Evolutionary conservation across 371 early-diverging fungal genomes (phyloP), one percentile per base, ranked within the genome.

Genomic region (Smittium mucronatum): DNA sequence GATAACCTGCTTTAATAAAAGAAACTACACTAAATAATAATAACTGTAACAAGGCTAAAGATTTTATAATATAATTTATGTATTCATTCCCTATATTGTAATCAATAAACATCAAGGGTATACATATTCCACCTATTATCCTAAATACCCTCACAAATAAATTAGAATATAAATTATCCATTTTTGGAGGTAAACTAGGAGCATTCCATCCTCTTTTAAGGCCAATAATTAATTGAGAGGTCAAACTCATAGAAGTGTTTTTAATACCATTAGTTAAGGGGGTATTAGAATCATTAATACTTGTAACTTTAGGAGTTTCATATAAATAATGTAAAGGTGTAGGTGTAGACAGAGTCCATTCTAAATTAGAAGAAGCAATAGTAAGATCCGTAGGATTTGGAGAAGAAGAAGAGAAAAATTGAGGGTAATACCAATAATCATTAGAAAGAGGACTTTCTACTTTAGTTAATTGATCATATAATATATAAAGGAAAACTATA

Each of bases 401-500:
- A 76, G 73, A 72, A 72, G 73, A 35, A 72, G 73, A 35, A 74
- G 32, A 34, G 34, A 76, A 75, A 76, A 76, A 70, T 74, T 76
- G 76, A 73, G 75, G 70, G 73, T 76, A 64, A 61, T 73, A 66
- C 71, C 76, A 75, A 72, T 76, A 76, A 76, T 76, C 47, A 47
- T 47, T 70, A 69, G 65, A 69, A 58, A 60, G 63, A 71, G 68
- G 36, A 64, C 70, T 71, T 76, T 76, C 76, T 70, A 58, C 74
- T 73, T 71, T 75, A 73, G 75, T 80, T 79, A 81, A 81, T 78
- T 79, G 79, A 80, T 81, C 78, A 71, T 81, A 81, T 76, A 84
- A 75, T 78, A 85, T 81, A 73, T 85, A 85, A 69, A 83, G 75
- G 67, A 82, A 83, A 72, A 84, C 73, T 64, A 84, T 74, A 71